Percentiles rank a stretch among this genome's conserved stretches.
Evolutionary conservation across 2,329 filamentous ascomycete species (phyloP).

Genomic region (Neonectria neomacrospora): DNA sequence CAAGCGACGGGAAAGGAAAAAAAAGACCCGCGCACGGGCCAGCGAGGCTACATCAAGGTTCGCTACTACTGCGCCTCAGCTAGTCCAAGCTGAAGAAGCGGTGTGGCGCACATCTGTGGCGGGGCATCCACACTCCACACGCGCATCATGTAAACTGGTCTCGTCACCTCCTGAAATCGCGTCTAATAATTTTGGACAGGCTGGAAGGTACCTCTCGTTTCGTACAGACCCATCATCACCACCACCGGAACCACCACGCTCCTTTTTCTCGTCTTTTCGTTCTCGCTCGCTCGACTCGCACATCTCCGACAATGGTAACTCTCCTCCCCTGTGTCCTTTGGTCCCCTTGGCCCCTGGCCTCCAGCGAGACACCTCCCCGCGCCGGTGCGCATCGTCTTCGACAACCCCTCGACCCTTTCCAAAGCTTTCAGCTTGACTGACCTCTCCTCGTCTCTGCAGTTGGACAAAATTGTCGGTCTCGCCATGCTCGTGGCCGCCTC

Average conservation of each 20-base stretch:
- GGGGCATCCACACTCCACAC: constrained; percentile 3
- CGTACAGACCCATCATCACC: constrained; percentile 29
- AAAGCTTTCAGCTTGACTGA: constrained; percentile 27
- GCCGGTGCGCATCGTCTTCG: constrained; percentile 21
- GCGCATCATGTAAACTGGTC: constrained; percentile 19
- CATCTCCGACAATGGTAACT: constrained; percentile 42
- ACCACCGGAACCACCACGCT: constrained; percentile 34
- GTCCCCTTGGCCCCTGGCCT: constrained; percentile 7
- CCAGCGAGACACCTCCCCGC: constrained; percentile 37
- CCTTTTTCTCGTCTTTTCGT: constrained; percentile 32
- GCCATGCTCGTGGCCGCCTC: constrained; percentile 75
- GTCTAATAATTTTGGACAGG: constrained; percentile 39
- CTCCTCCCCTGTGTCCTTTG: neutral
- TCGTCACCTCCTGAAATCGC: constrained; percentile 41
- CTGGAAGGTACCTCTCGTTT: constrained; percentile 35
- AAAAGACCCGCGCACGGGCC: constrained; percentile 44
- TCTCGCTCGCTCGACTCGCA: constrained; percentile 34
- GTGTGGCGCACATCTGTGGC: constrained; percentile 31
- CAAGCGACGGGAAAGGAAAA: constrained; percentile 24
- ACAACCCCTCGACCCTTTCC: constrained; percentile 37
- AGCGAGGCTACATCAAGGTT: constrained; percentile 19
- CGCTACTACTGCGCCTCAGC: constrained; percentile 13
- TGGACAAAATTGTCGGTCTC: constrained; percentile 83
- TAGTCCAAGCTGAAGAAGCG: constrained; percentile 8
- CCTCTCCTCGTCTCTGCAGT: constrained; percentile 62